phyloP scores from a whole-genome alignment of 1,284 basidiomycete genomes.

The Trametes hirsuta region DNA sequence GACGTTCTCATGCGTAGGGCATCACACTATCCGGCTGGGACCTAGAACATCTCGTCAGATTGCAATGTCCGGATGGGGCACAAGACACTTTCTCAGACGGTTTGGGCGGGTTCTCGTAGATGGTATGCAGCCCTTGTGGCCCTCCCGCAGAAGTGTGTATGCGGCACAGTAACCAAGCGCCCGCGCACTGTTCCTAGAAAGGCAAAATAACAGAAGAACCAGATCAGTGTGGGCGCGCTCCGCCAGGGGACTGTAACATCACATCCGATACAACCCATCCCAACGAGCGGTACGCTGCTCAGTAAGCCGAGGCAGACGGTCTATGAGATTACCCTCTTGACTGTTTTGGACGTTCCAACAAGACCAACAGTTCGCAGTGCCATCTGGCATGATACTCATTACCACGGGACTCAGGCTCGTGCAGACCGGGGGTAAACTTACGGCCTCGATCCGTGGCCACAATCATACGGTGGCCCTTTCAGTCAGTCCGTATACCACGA shows the following conservation, averaged over 20 bases:
- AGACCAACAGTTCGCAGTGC: slow-evolving; percentile 1
- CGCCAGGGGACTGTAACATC: no score
- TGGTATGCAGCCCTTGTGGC: background rate
- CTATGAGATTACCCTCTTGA: no score
- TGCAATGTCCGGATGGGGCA: slow-evolving; percentile 2
- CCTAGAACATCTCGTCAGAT: background rate
- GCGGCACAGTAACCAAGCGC: background rate
- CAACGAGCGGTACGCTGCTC: background rate
- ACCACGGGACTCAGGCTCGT: background rate
- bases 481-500: background rate
- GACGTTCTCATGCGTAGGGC: background rate
- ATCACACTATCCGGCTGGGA: background rate
- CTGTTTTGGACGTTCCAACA: no score
- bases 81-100: background rate
- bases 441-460: background rate
- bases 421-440: background rate
- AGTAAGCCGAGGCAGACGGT: background rate
- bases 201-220: background rate
- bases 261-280: no score
- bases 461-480: background rate
- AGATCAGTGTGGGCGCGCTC: background rate
- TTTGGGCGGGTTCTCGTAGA: background rate
- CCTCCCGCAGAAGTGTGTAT: background rate
- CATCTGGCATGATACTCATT: background rate
- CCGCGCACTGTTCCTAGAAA: background rate